Conservation (phyloP, 495 filamentous ascomycete species). For the Xylaria palmicola region DNA sequence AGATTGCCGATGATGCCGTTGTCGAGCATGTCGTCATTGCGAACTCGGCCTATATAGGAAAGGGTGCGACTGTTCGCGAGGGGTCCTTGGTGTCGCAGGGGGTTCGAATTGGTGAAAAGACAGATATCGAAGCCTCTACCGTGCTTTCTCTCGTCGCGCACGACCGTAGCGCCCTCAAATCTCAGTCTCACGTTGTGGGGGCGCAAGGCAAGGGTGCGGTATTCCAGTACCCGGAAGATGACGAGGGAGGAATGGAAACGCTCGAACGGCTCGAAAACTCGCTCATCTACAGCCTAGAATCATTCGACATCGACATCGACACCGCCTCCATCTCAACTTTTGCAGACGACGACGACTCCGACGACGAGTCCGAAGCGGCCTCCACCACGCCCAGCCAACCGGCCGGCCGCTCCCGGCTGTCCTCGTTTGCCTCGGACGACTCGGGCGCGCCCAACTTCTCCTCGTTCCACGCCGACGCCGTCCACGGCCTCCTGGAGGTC, state of each 20-base stretch:
- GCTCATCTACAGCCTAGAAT: slow-evolving; percentile 66
- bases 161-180: slow-evolving; percentile 40
- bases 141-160: slow-evolving; percentile 39
- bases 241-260: slow-evolving; percentile 43
- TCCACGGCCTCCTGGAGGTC: slow-evolving; percentile 77
- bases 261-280: slow-evolving; percentile 37
- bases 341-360: slow-evolving; percentile 40
- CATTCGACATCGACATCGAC: slow-evolving; percentile 70
- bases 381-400: slow-evolving; percentile 21
- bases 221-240: slow-evolving; percentile 52
- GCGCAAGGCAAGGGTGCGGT: slow-evolving; percentile 50
- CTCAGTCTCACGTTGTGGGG: slow-evolving; percentile 59
- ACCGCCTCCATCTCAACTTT: slow-evolving; percentile 72
- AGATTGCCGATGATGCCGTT: slow-evolving; percentile 69
- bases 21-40: slow-evolving; percentile 76
- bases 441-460: slow-evolving; percentile 45
- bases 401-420: slow-evolving; percentile 43
- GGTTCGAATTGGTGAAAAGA: slow-evolving; percentile 64
- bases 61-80: slow-evolving; percentile 61
- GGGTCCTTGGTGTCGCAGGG: slow-evolving; percentile 80
- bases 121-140: slow-evolving; percentile 28
- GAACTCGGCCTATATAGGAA: slow-evolving; percentile 65
- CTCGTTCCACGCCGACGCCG: slow-evolving; percentile 85
- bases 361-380: slow-evolving; percentile 34
- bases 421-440: slow-evolving; percentile 53